Evolutionary conservation across 1,284 basidiomycete species (phyloP), one percentile per base, ranked within the genome.

Genomic region (Sporisorium scitamineum): DNA sequence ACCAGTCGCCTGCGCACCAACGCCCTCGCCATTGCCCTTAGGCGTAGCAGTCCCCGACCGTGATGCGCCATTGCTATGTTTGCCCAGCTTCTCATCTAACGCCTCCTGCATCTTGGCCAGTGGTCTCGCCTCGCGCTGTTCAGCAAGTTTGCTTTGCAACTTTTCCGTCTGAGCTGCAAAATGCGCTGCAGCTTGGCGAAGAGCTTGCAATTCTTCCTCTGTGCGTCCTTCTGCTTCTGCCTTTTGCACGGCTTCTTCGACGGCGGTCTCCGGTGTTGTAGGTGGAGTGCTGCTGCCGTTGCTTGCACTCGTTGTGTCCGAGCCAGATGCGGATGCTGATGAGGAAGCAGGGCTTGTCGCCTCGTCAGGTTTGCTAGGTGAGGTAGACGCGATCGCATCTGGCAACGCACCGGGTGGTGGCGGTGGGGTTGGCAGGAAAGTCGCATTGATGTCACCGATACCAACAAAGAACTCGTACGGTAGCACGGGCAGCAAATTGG

Each of bases 401-500:
- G 69, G 47, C 54, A 64, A 8, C 9, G 59, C 54, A 11, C 59
- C 61, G 3, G 80, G 75, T 14, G 54, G 68, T 34, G 74, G 72
- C 24, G 79, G 81, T 39, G 79, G 76, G 24, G 93, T 93, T 10
- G 94, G 94, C 7, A 98, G 88, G 85, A 97, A 96, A 0, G 93
- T 89, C 4, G 94, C 93, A 85, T 99, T 99, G 86, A 99, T 98
- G 86, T 99, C 96, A 54, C 96, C 96, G 76, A 97, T 97, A n/a
- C 96, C 95, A 65, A 97, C 89, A 83, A 97, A 99, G 87, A 99
- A 99, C 82, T 98, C 95, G 83, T 95, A 99, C 54, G 96, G 96
- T 31, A 96, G 90, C 63, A 98, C 96, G 87, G 97, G 97, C 84
- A 99, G 90, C 34, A 99, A 88, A 85, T 99, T 98, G 0, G 95